phyloP scores from a whole-genome alignment of 2,329 filamentous ascomycete species.

The Xenoacremonium recifei region DNA sequence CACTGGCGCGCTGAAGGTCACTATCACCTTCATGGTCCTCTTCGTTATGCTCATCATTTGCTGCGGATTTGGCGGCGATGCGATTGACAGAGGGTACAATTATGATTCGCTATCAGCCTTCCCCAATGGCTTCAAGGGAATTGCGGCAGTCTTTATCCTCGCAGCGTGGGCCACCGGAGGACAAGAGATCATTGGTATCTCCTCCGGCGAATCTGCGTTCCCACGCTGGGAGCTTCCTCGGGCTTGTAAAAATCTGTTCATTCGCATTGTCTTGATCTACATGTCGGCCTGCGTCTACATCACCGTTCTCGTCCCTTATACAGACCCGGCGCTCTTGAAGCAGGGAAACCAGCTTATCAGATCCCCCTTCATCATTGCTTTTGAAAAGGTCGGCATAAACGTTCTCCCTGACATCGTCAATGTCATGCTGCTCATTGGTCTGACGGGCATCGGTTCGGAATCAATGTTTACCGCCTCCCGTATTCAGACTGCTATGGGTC shows the following conservation, averaged over 20 bases:
- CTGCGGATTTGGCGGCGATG: background rate
- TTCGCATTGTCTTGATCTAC: background rate
- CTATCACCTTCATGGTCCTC: background rate
- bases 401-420: background rate
- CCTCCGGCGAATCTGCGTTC: background rate
- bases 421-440: background rate
- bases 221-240: background rate
- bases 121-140: background rate
- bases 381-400: background rate
- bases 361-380: background rate
- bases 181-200: background rate
- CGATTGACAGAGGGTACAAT: background rate
- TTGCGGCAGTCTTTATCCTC: background rate
- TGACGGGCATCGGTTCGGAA: background rate
- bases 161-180: background rate
- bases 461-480: background rate
- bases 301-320: background rate
- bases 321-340: background rate
- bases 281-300: slow-evolving; percentile 1
- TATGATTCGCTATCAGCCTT: background rate
- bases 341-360: background rate
- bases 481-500: background rate
- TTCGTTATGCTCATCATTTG: background rate
- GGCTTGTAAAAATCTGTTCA: background rate
- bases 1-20: background rate